Percentiles rank a stretch among this genome's conserved stretches.
These are phyloP conservation scores for Sordaria brevicollis DNA, from an alignment of 495 filamentous ascomycete species.

Conservation along the genomic window DNA sequence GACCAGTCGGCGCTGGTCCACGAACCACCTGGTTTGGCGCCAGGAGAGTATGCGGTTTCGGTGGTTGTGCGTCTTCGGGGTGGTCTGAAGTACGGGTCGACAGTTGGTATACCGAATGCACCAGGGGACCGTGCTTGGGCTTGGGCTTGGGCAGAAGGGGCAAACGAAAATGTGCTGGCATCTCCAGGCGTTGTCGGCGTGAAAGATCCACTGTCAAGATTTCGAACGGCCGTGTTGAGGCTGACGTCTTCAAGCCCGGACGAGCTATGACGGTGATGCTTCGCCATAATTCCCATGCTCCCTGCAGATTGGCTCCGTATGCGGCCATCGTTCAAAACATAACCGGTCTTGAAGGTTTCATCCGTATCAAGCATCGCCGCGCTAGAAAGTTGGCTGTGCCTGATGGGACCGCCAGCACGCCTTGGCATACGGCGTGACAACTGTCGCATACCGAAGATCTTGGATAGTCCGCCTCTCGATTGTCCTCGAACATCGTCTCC, in stretches of 20 bases:
- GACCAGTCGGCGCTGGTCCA: constrained; percentile 43
- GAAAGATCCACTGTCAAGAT: constrained; percentile 38
- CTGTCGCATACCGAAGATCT: constrained; percentile 89
- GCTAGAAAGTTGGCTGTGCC: constrained; percentile 70
- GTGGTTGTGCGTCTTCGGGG: constrained; percentile 55
- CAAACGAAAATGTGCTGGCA: constrained; percentile 58
- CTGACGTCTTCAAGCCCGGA: constrained; percentile 34
- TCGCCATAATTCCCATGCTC: constrained; percentile 64
- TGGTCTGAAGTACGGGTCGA: constrained; percentile 76
- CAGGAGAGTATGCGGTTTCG: constrained; percentile 35
- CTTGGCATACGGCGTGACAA: constrained; percentile 65
- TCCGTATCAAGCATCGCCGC: constrained; percentile 66
- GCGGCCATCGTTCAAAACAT: constrained; percentile 49
- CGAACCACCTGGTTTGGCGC: constrained; percentile 31
- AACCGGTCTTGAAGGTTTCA: constrained; percentile 54
- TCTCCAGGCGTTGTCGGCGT: constrained; percentile 60
- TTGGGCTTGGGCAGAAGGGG: constrained; percentile 39
- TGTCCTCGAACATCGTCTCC: constrained; percentile 59
- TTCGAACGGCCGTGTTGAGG: constrained; percentile 25
- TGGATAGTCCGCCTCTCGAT: constrained; percentile 76
- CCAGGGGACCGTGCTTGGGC: constrained; percentile 28
- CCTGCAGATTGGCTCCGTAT: constrained; percentile 70
- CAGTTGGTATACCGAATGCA: constrained; percentile 36
- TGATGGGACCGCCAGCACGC: constrained; percentile 42
- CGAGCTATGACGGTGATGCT: constrained; percentile 26